Percentiles rank a stretch among this genome's conserved stretches.
phyloP scores from a whole-genome alignment of 2,329 filamentous ascomycete genomes.

The Epichloe uncinata region DNA sequence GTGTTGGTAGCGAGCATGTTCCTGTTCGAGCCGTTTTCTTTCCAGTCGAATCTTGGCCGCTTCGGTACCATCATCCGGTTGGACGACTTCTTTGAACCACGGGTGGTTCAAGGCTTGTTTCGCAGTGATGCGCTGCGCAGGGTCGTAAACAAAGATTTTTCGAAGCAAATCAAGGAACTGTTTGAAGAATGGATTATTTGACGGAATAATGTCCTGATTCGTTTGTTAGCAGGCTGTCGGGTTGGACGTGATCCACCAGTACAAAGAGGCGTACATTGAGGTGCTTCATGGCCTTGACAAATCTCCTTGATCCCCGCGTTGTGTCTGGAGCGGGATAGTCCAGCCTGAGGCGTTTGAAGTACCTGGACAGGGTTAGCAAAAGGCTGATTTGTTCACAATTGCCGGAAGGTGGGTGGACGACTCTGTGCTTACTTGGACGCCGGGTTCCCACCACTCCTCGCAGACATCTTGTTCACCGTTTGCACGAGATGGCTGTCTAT shows the following conservation, averaged over 20 bases:
- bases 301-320: slow-evolving; percentile 48
- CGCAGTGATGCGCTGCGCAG: slow-evolving; percentile 43
- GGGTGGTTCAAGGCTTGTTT: slow-evolving; percentile 45
- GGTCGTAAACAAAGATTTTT: slow-evolving; percentile 50
- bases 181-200: slow-evolving; percentile 36
- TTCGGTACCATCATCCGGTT: slow-evolving; percentile 49
- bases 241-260: not conserved
- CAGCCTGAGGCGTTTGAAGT: slow-evolving; percentile 52
- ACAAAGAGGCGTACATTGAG: slow-evolving; percentile 37
- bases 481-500: slow-evolving; percentile 46
- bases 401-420: not conserved
- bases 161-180: slow-evolving; percentile 44
- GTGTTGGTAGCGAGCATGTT: slow-evolving; percentile 2
- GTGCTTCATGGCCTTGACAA: slow-evolving; percentile 60
- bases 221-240: not conserved
- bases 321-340: slow-evolving; percentile 54
- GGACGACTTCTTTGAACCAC: slow-evolving; percentile 44
- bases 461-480: slow-evolving; percentile 35
- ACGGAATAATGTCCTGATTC: slow-evolving; percentile 37
- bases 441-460: slow-evolving; percentile 43
- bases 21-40: slow-evolving; percentile 5
- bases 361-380: slow-evolving; percentile 27
- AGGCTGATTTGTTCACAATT: not conserved
- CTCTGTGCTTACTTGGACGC: slow-evolving; percentile 44
- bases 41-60: slow-evolving; percentile 37